Conservation (phyloP, 495 filamentous ascomycete species). For the Lichenothelia convexa region DNA sequence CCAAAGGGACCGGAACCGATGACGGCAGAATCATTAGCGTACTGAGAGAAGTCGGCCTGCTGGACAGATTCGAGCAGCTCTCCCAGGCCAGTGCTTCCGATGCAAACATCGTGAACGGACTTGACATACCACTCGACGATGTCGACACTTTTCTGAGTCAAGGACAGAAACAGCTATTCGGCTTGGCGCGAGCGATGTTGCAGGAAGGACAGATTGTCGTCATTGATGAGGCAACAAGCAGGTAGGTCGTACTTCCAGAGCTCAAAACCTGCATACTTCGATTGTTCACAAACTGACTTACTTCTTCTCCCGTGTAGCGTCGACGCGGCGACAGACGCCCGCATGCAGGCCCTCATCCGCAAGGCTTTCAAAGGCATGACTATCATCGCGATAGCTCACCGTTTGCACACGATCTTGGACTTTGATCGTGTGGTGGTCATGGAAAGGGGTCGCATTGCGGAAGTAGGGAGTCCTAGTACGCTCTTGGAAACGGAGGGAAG, state of each 20-base stretch:
- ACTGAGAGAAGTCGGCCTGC: constrained; percentile 56
- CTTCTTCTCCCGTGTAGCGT: constrained; percentile 19
- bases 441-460: neutral
- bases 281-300: neutral
- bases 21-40: constrained; percentile 58
- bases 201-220: constrained; percentile 21
- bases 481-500: neutral
- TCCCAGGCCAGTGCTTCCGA: neutral
- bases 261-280: neutral
- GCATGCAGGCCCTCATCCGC: constrained; percentile 31
- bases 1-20: neutral
- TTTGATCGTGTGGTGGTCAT: constrained; percentile 13
- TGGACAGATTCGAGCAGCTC: neutral
- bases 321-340: constrained; percentile 35
- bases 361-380: constrained; percentile 21
- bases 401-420: constrained; percentile 23
- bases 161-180: constrained; percentile 31
- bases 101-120: constrained; percentile 2
- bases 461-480: neutral
- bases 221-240: constrained; percentile 33
- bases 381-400: constrained; percentile 25
- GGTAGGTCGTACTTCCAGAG: constrained; percentile 2
- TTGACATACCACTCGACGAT: constrained; percentile 26
- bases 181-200: constrained; percentile 26
- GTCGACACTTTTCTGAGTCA: constrained; percentile 21